These are phyloP conservation scores for Myxozyma sirexii DNA, from an alignment of 805 yeast species.

Conservation along the genomic window DNA sequence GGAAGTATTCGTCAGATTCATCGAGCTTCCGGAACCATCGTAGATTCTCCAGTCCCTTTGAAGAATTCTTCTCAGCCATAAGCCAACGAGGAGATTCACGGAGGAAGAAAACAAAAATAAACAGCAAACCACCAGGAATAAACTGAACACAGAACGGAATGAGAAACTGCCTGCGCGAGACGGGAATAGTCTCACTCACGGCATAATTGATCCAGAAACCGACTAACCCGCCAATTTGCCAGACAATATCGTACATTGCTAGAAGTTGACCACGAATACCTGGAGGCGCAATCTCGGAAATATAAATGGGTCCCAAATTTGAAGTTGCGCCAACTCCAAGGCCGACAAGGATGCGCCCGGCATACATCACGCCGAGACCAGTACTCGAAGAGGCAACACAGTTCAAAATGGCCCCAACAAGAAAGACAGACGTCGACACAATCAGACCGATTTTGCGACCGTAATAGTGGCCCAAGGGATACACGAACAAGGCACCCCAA, in stretches of 20 bases:
- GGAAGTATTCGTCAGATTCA: slow-evolving; percentile 48
- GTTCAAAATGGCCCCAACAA: slow-evolving; percentile 38
- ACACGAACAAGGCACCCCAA: slow-evolving; percentile 45
- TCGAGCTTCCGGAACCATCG: slow-evolving; percentile 48
- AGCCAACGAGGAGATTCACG: slow-evolving; percentile 71
- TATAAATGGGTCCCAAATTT: slow-evolving; percentile 55
- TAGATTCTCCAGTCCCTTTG: slow-evolving; percentile 55
- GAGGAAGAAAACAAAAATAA: slow-evolving; percentile 54
- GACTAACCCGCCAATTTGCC: slow-evolving; percentile 54
- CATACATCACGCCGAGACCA: slow-evolving; percentile 39
- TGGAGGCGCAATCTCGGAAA: slow-evolving; percentile 77
- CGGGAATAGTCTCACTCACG: slow-evolving; percentile 44
- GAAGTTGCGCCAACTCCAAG: slow-evolving; percentile 59
- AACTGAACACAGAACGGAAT: slow-evolving; percentile 33
- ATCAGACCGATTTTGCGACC: slow-evolving; percentile 59
- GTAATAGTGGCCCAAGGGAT: slow-evolving; percentile 64
- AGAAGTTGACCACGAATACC: slow-evolving; percentile 79
- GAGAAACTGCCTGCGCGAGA: slow-evolving; percentile 42
- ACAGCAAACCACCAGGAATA: slow-evolving; percentile 41
- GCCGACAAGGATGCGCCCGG: slow-evolving; percentile 55
- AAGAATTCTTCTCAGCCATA: slow-evolving; percentile 58
- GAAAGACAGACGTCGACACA: slow-evolving; percentile 4
- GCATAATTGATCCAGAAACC: slow-evolving; percentile 58
- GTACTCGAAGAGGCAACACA: slow-evolving; percentile 14
- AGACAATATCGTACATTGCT: slow-evolving; percentile 53